phyloP scores from a whole-genome alignment of 805 yeast species.

The Candida boleticola region DNA sequence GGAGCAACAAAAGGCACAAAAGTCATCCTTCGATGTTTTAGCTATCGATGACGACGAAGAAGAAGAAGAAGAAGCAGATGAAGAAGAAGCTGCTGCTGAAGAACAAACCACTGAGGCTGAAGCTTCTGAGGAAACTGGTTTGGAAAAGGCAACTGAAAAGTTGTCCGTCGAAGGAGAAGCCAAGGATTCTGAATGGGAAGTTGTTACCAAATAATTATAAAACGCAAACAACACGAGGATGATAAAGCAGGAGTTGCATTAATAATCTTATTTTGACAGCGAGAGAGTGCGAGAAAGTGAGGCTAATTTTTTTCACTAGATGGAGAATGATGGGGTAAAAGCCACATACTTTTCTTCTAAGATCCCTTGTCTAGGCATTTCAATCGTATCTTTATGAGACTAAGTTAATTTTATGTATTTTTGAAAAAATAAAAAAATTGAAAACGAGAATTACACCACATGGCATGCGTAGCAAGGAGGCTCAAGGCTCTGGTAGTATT shows the following conservation, averaged over 20 bases:
- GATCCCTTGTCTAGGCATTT: neutral
- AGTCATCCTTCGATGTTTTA: constrained; percentile 34
- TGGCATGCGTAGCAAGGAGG: neutral
- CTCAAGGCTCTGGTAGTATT: too few species aligned
- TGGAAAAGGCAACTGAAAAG: constrained; percentile 24
- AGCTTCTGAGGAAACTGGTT: constrained; percentile 10
- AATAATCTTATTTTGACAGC: neutral
- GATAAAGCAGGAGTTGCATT: neutral
- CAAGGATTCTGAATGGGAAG: constrained; percentile 34
- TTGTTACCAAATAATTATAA: constrained; percentile 27
- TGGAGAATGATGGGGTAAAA: neutral
- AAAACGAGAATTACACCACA: neutral
- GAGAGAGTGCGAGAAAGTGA: neutral
- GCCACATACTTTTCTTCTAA: neutral
- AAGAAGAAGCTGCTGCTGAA: constrained; percentile 15
- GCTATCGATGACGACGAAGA: constrained; percentile 33
- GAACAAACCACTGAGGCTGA: constrained; percentile 2
- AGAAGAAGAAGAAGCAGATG: constrained; percentile 17
- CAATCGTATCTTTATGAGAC: neutral
- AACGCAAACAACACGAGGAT: neutral
- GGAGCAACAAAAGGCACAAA: constrained; percentile 25
- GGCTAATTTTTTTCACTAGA: neutral
- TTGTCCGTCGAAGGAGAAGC: constrained; percentile 21
- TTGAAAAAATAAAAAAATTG: constrained; percentile 2
- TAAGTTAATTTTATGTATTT: constrained; percentile 2